Conservation (phyloP, 2,329 filamentous ascomycete genomes). For the Hymenoscyphus occultus region DNA sequence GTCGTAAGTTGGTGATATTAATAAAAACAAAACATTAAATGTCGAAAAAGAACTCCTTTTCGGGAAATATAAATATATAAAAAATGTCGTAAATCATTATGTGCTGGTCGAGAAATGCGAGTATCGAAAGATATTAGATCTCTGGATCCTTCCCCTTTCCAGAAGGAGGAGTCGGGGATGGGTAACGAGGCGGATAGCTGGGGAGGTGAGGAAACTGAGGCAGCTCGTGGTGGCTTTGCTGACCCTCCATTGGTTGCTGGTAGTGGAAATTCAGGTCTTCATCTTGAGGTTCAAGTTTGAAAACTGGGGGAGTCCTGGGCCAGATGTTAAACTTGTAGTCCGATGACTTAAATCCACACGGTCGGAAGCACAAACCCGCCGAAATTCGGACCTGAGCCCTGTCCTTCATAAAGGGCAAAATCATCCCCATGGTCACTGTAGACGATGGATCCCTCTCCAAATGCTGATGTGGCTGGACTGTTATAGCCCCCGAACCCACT, state of each 20-base stretch:
- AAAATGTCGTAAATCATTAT: constrained; percentile 23
- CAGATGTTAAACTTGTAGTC: constrained; percentile 36
- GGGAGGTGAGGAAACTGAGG: constrained; percentile 26
- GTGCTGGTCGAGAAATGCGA: constrained; percentile 8
- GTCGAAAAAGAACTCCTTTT: constrained; percentile 24
- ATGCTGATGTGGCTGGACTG: constrained; percentile 61
- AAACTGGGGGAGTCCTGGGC: constrained; percentile 35
- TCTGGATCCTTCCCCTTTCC: constrained; percentile 36
- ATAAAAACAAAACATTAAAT: constrained; percentile 24
- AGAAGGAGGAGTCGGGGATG: constrained; percentile 26
- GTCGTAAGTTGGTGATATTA: constrained; percentile 15
- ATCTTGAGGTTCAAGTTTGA: constrained; percentile 31
- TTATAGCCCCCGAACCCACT: constrained; percentile 51
- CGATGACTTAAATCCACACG: constrained; percentile 37
- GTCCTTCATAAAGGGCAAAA: constrained; percentile 37
- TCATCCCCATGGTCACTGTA: constrained; percentile 61
- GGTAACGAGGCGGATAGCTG: constrained; percentile 30
- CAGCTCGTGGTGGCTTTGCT: constrained; percentile 13
- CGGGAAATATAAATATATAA: constrained; percentile 15
- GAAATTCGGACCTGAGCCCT: constrained; percentile 34
- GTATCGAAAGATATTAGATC: constrained; percentile 27
- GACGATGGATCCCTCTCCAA: constrained; percentile 57
- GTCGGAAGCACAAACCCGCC: constrained; percentile 39
- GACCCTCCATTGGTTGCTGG: neutral
- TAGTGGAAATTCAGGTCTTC: constrained; percentile 20